Conservation (phyloP, 805 yeast genomes). For the Yamadazyma akitaensis region DNA sequence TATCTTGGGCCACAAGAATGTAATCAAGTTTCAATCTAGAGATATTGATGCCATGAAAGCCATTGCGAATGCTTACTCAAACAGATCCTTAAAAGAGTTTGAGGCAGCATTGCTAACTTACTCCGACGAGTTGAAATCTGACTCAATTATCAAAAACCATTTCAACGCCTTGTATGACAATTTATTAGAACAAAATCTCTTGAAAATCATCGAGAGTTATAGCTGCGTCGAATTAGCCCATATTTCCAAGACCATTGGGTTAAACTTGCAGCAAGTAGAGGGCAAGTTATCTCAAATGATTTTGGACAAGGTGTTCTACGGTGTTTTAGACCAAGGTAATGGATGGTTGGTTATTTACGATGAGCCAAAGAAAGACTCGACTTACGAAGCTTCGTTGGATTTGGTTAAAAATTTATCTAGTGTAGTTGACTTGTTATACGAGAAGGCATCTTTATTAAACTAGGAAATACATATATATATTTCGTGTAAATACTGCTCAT, state of each 20-base stretch:
- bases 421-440: constrained; percentile 88
- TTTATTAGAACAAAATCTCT: constrained; percentile 84
- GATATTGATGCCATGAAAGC: constrained; percentile 96
- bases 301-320: constrained; percentile 89
- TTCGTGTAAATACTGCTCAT: neutral
- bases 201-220: constrained; percentile 94
- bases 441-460: constrained; percentile 84
- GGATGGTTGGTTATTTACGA: constrained; percentile 95
- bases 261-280: constrained; percentile 84
- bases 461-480: constrained; percentile 25
- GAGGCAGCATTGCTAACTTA: constrained; percentile 77
- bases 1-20: constrained; percentile 68
- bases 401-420: constrained; percentile 81
- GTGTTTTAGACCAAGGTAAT: constrained; percentile 96
- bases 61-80: constrained; percentile 82
- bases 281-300: constrained; percentile 96
- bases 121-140: constrained; percentile 73
- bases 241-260: constrained; percentile 81
- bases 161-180: constrained; percentile 91
- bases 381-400: constrained; percentile 83
- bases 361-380: constrained; percentile 81
- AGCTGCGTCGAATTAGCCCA: constrained; percentile 93
- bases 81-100: constrained; percentile 87
- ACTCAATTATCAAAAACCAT: constrained; percentile 85
- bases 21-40: constrained; percentile 66